Evolutionary conservation across 495 filamentous ascomycete genomes (phyloP), one percentile per base, ranked within the genome.

Genomic region (Xeromyces bisporus): DNA sequence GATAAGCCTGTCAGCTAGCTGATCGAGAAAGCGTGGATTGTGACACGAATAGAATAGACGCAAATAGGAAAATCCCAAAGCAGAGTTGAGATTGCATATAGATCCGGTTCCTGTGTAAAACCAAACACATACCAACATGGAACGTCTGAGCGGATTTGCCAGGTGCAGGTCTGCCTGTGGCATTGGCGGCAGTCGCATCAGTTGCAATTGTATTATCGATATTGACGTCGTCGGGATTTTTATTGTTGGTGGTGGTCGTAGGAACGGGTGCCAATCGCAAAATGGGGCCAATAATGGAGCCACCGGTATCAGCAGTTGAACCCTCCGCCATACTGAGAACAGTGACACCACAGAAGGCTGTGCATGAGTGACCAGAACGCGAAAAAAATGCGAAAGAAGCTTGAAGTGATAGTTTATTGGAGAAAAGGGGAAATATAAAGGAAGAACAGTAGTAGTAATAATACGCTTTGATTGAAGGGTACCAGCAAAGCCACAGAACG

Each of bases 371-470:
- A 33, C 26, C 15, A n/a, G n/a, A 5, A 28, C 35, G 9, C 18
- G 12, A 28, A 36, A 15, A 33, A 18, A 33, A 24, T 18, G 16
- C 13, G 29, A 29, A 23, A 34, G 15, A 35, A 13, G 13, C 15
- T 28, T 20, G 43, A 41, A 48, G 40, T 42, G 34, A 33, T 20
- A 23, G 17, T 23, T 15, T 30, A 15, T 26, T 34, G 29, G 33
- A 53, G 48, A 47, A 55, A 43, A 48, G 50, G 46, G n/a, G n/a
- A n/a, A n/a, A n/a, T n/a, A n/a, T n/a, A 55, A 53, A 49, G 13
- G 13, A 29, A 15, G 18, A 15, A 3, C 12, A 15, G 3, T 12
- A 28, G 7, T 12, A 15, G 4, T 29, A 15, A 6, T 12, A 29
- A 13, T 12, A 15, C 28, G 26, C 11, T n/a, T n/a, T n/a, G n/a